Percentiles rank a stretch among this genome's conserved stretches.
Evolutionary conservation across 371 early-diverging fungal species (phyloP).

Genomic region (Parasitella parasitica): DNA sequence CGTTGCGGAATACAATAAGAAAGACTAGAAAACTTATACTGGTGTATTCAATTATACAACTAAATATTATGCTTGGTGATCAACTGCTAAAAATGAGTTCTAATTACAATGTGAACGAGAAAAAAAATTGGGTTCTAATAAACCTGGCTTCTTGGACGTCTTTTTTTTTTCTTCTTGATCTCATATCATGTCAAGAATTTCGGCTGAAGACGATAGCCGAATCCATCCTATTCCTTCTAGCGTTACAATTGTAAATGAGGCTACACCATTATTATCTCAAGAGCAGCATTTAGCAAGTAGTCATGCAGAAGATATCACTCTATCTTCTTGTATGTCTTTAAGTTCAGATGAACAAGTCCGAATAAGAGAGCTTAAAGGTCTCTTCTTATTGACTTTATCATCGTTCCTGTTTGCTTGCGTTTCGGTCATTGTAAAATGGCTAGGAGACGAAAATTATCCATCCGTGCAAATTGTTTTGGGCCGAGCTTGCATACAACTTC

Average conservation of each 20-base stretch:
- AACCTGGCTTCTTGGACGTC: too few relatives aligned
- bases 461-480: slow-evolving; percentile 70
- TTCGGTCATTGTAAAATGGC: slow-evolving; percentile 63
- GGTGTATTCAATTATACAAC: too few relatives aligned
- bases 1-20: too few relatives aligned
- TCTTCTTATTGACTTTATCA: slow-evolving; percentile 60
- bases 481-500: slow-evolving; percentile 64
- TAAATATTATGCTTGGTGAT: too few relatives aligned
- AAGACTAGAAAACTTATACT: too few relatives aligned
- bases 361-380: slow-evolving; percentile 20
- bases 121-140: too few relatives aligned
- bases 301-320: background rate
- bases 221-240: slow-evolving; percentile 24
- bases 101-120: too few relatives aligned
- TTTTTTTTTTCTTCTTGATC: background rate
- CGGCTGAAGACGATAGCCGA: background rate
- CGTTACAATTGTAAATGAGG: slow-evolving; percentile 25
- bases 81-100: too few relatives aligned
- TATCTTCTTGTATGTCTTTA: slow-evolving; percentile 7
- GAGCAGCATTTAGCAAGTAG: slow-evolving; percentile 13
- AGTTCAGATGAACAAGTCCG: background rate
- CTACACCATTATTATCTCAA: slow-evolving; percentile 23
- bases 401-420: slow-evolving; percentile 71
- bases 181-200: background rate
- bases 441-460: slow-evolving; percentile 49